Conservation (phyloP, 2,329 filamentous ascomycete genomes). For the Botrytis byssoidea region DNA sequence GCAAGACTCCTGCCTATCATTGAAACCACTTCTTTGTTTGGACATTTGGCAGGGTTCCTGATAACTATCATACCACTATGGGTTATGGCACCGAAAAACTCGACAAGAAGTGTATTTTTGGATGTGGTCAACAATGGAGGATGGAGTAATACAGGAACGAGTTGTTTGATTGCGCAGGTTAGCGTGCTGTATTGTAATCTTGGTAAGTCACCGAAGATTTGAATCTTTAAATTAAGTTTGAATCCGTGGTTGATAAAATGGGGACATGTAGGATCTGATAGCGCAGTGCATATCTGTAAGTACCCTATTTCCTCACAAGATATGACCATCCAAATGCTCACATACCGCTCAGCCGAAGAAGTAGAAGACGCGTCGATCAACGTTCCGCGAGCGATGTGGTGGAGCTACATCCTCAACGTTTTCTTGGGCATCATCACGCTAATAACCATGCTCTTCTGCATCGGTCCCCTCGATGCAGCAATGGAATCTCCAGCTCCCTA, state of each 20-base stretch:
- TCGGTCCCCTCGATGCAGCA: slow-evolving; percentile 41
- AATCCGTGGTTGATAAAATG: not conserved
- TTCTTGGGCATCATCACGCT: slow-evolving; percentile 45
- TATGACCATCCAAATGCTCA: not conserved
- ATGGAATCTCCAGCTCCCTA: slow-evolving; percentile 45
- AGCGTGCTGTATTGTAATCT: slow-evolving; percentile 34
- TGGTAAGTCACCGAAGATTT: slow-evolving; percentile 31
- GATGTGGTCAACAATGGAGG: slow-evolving; percentile 39
- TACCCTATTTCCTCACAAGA: not conserved
- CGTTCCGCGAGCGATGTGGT: slow-evolving; percentile 49
- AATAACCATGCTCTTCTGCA: slow-evolving; percentile 41
- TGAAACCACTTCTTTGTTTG: slow-evolving; percentile 45
- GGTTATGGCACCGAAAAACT: slow-evolving; percentile 34
- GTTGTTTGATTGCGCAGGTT: slow-evolving; percentile 42
- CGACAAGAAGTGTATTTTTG: slow-evolving; percentile 36
- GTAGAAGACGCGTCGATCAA: slow-evolving; percentile 48
- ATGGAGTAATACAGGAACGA: slow-evolving; percentile 40
- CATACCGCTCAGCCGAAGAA: slow-evolving; percentile 43
- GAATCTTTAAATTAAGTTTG: not conserved
- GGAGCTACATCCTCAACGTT: slow-evolving; percentile 48
- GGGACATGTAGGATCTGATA: slow-evolving; percentile 24
- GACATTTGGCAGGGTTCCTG: slow-evolving; percentile 48
- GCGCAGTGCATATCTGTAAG: slow-evolving; percentile 42
- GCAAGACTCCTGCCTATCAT: slow-evolving; percentile 44
- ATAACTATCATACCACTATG: slow-evolving; percentile 44